A percentile compares a stretch with the other conserved stretches of the same genome.
These are phyloP conservation scores for Lachnellula hyalina DNA, from an alignment of 2,329 filamentous ascomycete genomes.

Conservation along the genomic window DNA sequence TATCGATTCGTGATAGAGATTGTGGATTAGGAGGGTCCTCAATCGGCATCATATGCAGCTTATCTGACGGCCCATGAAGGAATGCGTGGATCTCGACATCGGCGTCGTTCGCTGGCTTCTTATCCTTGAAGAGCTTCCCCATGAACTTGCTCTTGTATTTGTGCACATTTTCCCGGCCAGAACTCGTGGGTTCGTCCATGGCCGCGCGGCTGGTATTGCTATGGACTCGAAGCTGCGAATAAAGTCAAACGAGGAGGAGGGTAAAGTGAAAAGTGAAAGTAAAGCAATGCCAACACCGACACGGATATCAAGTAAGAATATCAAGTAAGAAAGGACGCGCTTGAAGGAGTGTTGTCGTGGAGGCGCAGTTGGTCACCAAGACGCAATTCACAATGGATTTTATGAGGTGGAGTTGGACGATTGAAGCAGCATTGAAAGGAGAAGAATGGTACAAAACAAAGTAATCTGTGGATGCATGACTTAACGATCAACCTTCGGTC, in stretches of 20 bases:
- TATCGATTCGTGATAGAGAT: slow-evolving; percentile 37
- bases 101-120: slow-evolving; percentile 31
- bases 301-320: too few relatives aligned
- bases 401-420: not conserved
- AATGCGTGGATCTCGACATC: slow-evolving; percentile 53
- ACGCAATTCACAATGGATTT: not conserved
- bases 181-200: slow-evolving; percentile 21
- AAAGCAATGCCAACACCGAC: not conserved
- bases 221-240: not conserved
- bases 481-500: not conserved
- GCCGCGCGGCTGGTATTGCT: slow-evolving; percentile 3
- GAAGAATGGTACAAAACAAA: not conserved
- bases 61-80: slow-evolving; percentile 51
- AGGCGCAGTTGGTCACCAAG: not conserved
- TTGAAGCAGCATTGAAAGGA: not conserved
- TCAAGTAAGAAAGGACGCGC: not conserved
- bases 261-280: not conserved
- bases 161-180: slow-evolving; percentile 26
- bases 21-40: slow-evolving; percentile 32
- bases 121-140: slow-evolving; percentile 43
- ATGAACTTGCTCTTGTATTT: slow-evolving; percentile 45
- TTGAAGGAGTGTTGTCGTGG: not conserved
- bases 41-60: slow-evolving; percentile 48
- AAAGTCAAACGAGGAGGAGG: not conserved
- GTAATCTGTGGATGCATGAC: not conserved